Evolutionary conservation across 2,329 filamentous ascomycete species (phyloP), one percentile per base, ranked within the genome.

Genomic region (Scleromitrula shiraiana): DNA sequence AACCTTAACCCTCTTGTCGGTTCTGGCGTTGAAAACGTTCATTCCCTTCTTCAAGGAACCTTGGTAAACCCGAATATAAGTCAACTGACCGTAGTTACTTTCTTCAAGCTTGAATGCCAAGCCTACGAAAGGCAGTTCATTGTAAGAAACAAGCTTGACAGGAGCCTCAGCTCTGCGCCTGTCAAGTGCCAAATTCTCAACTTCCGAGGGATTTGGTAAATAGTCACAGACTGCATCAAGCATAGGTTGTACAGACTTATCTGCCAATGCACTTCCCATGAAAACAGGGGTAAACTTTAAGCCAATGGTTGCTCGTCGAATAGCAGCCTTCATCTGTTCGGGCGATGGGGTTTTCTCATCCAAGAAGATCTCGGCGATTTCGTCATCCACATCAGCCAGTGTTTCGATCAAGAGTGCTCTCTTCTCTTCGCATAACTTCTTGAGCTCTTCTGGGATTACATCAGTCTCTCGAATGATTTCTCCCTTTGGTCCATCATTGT

Each of bases 91-190:
- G 62, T 95, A 98, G 67, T 95, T 96, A 70, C 91, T 95, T 70
- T 98, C 93, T 75, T 98, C 93, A 19, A 98, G 81, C 76, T 98
- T 98, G 76, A 98, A 98, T 8, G 93, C 93, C 54, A 98, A 76
- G 41, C 93, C 93, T 48, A 96, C 89, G 62, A 97, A 96, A 0
- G 93, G 93, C 20, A 95, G 74, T 19, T 87, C 85, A 69, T 94
- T 93, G 73, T 97, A 96, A 1, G 91, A 89, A 15, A 96, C 81
- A 48, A 98, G 79, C 65, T 91, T 85, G 51, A 95, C 90, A 2
- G 82, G 76, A 41, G 82, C 78, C 67, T 98, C 93, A 36, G 74
- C 74, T 60, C 85, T 80, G 63, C 82, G 80, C 64, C 82, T 83
- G 68, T 98, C 91, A 48, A 98, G 77, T 6, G 90, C 93, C 62